Evolutionary conservation across 345 rosid species (phyloP), one percentile per base, ranked within the genome.

Genomic region (Nephelium lappaceum): DNA sequence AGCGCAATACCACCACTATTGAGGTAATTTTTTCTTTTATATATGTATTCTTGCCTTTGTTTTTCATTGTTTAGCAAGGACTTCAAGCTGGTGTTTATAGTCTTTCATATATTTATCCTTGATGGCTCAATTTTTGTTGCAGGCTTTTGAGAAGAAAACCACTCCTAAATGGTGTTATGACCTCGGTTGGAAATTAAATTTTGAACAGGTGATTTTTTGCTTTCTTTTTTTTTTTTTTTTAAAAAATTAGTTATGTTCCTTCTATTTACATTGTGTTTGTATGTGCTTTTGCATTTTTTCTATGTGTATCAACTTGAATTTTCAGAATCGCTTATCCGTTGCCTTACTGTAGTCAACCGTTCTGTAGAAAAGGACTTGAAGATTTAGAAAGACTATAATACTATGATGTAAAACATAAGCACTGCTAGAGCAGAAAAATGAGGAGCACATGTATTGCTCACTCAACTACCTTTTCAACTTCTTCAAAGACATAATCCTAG

Each of bases 111-210:
- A 6, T 19, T 39, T 0, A 45, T 45, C 55, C 69, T 70, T 75
- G 71, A 43, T 68, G 73, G 55, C 81, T 27, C n/a, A 73, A 76
- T 80, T 23, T 21, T 31, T 73, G 36, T 76, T 67, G 71, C 83
- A 93, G 98, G 96, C 96, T 43, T 93, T 90, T 83, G 98, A 93
- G 85, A 93, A 88, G 85, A 86, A 87, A 81, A 81, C 85, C 71
- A 42, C 86, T 57, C 88, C 87, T 39, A 90, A 89, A 68, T 92
- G 95, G 96, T 90, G 83, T n/a, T 92, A 88, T 75, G 89, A 93
- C 83, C 91, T 90, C 77, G 96, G 98, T 79, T 84, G 98, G 72
- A 93, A 80, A 87, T 83, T 79, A 71, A 93, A 93, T 79, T 89
- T 89, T 83, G 91, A 91, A 81, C 96, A 93, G 95, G 98, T 88